Evolutionary conservation across 1,284 basidiomycete genomes (phyloP).

Genomic region (Ganoderma meredithae): DNA sequence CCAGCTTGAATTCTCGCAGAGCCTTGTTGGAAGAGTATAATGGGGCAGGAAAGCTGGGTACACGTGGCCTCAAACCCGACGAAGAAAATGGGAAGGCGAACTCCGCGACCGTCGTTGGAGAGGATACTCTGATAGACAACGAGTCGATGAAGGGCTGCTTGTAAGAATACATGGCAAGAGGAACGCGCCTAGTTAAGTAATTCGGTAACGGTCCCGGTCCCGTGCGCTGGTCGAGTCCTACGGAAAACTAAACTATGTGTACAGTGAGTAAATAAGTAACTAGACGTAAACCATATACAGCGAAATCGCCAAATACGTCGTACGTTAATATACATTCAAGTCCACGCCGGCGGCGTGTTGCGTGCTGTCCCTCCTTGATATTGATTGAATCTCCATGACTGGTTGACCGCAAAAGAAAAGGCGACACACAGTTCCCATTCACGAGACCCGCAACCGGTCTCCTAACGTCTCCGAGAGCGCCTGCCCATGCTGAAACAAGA

Average conservation of each 20-base stretch:
- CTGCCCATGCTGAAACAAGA: conserved; percentile 49
- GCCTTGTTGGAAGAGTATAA: not conserved
- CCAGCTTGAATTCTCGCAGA: not conserved
- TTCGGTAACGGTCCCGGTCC: not conserved
- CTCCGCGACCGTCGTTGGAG: not conserved
- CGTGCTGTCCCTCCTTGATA: too few relatives aligned
- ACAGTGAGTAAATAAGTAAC: not conserved
- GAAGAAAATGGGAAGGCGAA: not conserved
- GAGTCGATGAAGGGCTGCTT: not conserved
- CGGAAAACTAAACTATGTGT: not conserved
- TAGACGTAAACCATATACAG: conserved; percentile 2
- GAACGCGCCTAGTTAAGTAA: not conserved
- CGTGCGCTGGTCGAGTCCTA: not conserved
- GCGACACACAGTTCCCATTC: not conserved
- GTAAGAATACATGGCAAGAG: not conserved
- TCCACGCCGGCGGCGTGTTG: not conserved
- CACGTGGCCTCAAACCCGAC: not conserved
- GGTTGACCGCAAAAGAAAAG: not conserved
- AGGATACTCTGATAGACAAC: not conserved
- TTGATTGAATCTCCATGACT: not conserved
- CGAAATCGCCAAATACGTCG: not conserved
- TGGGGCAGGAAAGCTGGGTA: not conserved
- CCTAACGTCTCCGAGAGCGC: conserved; percentile 50
- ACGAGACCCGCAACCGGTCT: conserved; percentile 30
- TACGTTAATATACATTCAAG: not conserved